Conservation (phyloP, 1,139 yeast genomes). For the Scheffersomyces segobiensis region DNA sequence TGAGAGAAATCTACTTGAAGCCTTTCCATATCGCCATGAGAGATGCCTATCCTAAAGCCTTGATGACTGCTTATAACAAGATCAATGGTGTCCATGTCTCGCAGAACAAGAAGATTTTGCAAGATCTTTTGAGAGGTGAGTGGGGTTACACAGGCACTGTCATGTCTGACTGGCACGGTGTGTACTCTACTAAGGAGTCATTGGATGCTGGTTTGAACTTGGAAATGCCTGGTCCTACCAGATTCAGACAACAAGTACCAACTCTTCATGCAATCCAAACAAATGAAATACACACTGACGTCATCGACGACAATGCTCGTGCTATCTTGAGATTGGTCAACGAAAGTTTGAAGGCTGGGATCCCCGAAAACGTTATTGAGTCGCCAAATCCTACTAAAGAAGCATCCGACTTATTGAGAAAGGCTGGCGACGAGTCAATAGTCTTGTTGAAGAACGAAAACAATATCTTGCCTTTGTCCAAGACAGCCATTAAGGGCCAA, state of each 20-base stretch:
- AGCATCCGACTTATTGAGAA: conserved; percentile 14
- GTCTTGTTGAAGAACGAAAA: conserved; percentile 22
- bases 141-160: conserved; percentile 58
- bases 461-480: conserved; percentile 14
- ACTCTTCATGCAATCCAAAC: conserved; percentile 37
- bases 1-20: conserved; percentile 59
- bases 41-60: conserved; percentile 48
- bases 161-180: conserved; percentile 68
- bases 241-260: conserved; percentile 42
- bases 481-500: conserved; percentile 6
- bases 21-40: conserved; percentile 63
- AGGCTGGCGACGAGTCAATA: conserved; percentile 17
- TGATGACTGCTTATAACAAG: conserved; percentile 64
- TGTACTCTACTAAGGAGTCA: conserved; percentile 48
- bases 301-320: conserved; percentile 17
- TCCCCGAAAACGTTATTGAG: conserved; percentile 13
- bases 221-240: conserved; percentile 65
- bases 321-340: conserved; percentile 16
- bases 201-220: conserved; percentile 58
- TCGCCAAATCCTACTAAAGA: conserved; percentile 15
- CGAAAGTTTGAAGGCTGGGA: conserved; percentile 14
- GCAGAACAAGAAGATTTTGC: conserved; percentile 41
- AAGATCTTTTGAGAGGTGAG: conserved; percentile 50
- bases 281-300: conserved; percentile 22
- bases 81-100: conserved; percentile 59